Evolutionary conservation across 331 rosid genomes (phyloP).

Genomic region (Ulmus americana): DNA sequence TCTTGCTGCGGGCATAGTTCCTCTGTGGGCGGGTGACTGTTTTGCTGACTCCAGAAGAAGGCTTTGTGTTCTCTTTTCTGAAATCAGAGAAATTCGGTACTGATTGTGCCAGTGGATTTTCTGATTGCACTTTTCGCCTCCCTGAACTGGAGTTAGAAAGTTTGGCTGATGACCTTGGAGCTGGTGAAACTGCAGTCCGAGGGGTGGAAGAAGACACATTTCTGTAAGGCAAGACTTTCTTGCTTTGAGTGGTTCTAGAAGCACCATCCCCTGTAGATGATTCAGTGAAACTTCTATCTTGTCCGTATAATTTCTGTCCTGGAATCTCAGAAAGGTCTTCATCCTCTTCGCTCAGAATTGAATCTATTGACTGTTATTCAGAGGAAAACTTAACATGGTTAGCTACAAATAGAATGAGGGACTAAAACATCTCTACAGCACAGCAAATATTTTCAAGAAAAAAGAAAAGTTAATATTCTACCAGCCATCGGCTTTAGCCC

Average conservation of each 20-base stretch:
- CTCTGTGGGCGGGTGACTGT: conserved; percentile 59
- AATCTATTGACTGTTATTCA: conserved; percentile 62
- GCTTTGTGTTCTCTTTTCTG: conserved; percentile 92
- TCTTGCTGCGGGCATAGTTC: conserved; percentile 58
- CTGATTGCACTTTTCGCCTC: conserved; percentile 54
- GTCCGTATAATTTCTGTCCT: conserved; percentile 49
- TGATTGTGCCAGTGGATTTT: conserved; percentile 74
- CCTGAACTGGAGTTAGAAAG: conserved; percentile 48
- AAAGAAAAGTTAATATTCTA: conserved; percentile 13
- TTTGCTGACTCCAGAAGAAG: conserved; percentile 66
- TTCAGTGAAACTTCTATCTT: conserved; percentile 33
- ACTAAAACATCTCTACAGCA: conserved; percentile 9
- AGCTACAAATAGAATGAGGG: conserved; percentile 25
- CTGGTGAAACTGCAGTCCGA: conserved; percentile 39
- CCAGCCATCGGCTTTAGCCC: conserved; percentile 19
- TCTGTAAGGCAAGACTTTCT: conserved; percentile 50
- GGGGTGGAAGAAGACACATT: conserved; percentile 51
- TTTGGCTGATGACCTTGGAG: conserved; percentile 53
- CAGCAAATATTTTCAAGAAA: conserved; percentile 17
- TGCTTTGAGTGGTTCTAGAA: conserved; percentile 46
- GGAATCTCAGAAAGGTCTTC: conserved; percentile 60
- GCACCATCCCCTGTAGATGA: conserved; percentile 42
- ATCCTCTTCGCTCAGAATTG: conserved; percentile 64
- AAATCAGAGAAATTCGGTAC: conserved; percentile 93
- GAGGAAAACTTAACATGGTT: conserved; percentile 20